phyloP scores from a whole-genome alignment of 2,329 filamentous ascomycete species.

The Furcasterigmium sp. region DNA sequence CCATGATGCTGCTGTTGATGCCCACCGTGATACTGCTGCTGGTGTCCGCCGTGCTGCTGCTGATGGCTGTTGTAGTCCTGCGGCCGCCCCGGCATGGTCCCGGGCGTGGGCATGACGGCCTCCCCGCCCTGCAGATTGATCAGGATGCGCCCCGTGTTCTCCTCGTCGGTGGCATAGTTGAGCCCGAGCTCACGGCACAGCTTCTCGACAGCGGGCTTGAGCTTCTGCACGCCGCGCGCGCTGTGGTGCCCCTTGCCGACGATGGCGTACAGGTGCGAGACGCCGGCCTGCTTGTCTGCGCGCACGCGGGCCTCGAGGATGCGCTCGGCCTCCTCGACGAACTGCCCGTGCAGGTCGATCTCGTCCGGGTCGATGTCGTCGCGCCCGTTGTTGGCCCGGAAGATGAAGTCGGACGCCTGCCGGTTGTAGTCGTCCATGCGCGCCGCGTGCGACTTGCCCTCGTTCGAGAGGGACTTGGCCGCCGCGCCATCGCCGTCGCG shows the following conservation, averaged over 20 bases:
- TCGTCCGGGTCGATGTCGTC: constrained; percentile 73
- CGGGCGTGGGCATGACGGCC: constrained; percentile 36
- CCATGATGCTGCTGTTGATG: constrained; percentile 31
- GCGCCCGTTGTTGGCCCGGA: constrained; percentile 84
- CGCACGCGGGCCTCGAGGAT: constrained; percentile 83
- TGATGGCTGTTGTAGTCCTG: constrained; percentile 26
- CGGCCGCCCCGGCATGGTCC: constrained; percentile 8
- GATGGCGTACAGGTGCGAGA: constrained; percentile 86
- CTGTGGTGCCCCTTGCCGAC: constrained; percentile 95
- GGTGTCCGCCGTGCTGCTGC: constrained; percentile 26
- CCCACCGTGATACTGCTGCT: constrained; percentile 23
- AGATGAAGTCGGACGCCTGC: constrained; percentile 90
- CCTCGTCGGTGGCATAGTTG: constrained; percentile 71
- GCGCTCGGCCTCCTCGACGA: constrained; percentile 88
- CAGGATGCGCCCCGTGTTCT: constrained; percentile 85
- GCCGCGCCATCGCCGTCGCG: constrained; percentile 71
- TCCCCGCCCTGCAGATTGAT: constrained; percentile 76
- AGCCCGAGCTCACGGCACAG: constrained; percentile 80
- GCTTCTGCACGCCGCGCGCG: constrained; percentile 75
- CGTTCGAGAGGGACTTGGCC: constrained; percentile 79
- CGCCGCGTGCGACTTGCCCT: constrained; percentile 78
- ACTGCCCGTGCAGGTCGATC: constrained; percentile 92
- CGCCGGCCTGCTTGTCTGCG: constrained; percentile 66
- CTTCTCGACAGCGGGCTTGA: constrained; percentile 91
- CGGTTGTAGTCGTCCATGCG: constrained; percentile 86